These are phyloP conservation scores for Pyrus betulifolia DNA, from an alignment of 306 rosid genomes.

Conservation along the genomic window DNA sequence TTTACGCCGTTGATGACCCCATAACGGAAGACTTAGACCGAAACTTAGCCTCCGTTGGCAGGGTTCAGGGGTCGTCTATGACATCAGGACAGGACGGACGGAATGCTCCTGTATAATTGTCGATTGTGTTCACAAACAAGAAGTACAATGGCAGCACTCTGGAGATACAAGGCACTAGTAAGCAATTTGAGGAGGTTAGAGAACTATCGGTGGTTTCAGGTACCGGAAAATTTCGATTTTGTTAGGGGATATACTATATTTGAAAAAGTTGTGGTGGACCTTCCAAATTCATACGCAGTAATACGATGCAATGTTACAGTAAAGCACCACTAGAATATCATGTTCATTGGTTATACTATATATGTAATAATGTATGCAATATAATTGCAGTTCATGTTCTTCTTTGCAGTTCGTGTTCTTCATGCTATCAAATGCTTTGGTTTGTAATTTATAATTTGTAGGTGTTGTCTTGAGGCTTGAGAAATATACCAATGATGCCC, in stretches of 20 bases:
- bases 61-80: slow-evolving; percentile 14
- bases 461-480: background rate
- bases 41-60: slow-evolving; percentile 2
- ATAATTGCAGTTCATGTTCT: background rate
- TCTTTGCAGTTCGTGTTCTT: background rate
- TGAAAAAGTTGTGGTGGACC: background rate
- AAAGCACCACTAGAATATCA: background rate
- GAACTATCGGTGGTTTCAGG: background rate
- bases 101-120: background rate
- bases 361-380: background rate
- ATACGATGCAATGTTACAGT: slow-evolving; percentile 12
- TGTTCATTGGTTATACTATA: background rate
- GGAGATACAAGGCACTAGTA: background rate
- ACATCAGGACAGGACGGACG: slow-evolving; percentile 10
- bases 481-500: background rate
- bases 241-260: slow-evolving; percentile 11
- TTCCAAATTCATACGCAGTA: background rate
- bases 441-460: background rate
- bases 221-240: background rate
- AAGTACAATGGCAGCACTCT: background rate
- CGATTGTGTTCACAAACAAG: slow-evolving; percentile 22
- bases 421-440: background rate
- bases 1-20: slow-evolving; percentile 3
- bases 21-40: slow-evolving; percentile 9
- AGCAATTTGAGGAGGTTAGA: background rate